Evolutionary conservation across 1,284 basidiomycete genomes (phyloP).

Genomic region (Meira miltonrushii): DNA sequence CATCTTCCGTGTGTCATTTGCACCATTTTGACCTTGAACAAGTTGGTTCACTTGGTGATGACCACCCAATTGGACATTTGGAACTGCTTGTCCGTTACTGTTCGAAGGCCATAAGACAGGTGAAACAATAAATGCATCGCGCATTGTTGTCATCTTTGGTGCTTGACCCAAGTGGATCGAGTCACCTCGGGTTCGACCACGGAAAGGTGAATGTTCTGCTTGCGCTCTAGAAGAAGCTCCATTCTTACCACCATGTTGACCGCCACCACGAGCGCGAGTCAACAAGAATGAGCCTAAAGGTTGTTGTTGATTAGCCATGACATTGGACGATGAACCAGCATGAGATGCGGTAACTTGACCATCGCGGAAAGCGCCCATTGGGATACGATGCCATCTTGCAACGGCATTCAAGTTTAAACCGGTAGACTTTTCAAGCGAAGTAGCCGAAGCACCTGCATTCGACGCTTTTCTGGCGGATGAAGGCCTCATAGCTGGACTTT

Average conservation of each 20-base stretch:
- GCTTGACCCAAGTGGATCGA: conserved; percentile 14
- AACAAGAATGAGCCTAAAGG: conserved; percentile 37
- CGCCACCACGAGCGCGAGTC: conserved; percentile 17
- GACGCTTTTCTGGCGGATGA: neutral
- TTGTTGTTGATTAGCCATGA: conserved; percentile 18
- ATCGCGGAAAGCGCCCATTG: conserved; percentile 49
- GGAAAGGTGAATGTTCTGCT: conserved; percentile 36
- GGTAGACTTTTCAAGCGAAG: neutral
- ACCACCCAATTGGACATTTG: conserved; percentile 10
- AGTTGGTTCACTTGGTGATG: conserved; percentile 19
- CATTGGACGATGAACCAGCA: conserved; percentile 5
- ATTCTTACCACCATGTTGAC: conserved; percentile 19
- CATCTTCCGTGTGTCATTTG: conserved; percentile 24
- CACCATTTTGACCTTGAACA: conserved; percentile 3
- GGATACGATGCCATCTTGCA: conserved; percentile 47
- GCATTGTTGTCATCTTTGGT: conserved; percentile 21
- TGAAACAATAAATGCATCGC: conserved; percentile 36
- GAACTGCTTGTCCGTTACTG: too few species aligned
- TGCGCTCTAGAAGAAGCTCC: conserved; percentile 8
- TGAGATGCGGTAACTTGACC: conserved; percentile 23
- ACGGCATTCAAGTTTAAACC: conserved; percentile 43
- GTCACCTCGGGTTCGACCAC: conserved; percentile 11
- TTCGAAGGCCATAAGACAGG: conserved; percentile 31
- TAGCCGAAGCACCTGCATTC: neutral
- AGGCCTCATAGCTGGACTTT: neutral